Evolutionary conservation across 495 filamentous ascomycete species (phyloP), one percentile per base, ranked within the genome.

Genomic region (Penicillium arizonense): DNA sequence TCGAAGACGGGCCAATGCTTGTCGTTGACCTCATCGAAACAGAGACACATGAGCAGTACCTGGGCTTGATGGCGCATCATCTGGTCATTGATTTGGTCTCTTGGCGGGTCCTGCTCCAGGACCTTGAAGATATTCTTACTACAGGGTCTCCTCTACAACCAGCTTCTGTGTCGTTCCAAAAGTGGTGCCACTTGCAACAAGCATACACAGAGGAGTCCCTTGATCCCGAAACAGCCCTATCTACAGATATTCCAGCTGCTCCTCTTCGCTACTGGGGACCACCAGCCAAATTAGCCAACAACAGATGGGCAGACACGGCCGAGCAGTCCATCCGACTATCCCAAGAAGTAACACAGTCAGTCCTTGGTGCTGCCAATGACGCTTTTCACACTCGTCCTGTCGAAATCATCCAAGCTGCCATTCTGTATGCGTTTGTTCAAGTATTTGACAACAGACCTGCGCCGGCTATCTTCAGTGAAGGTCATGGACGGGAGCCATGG

Each of bases 1-100:
- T 47, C 18, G 4, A 2, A 0, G 2, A 26, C 2, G 40, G 40
- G 9, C 2, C 2, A 9, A 2, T 50, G 35, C 10, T 50, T 3
- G 14, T 42, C 4, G 16, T 50, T 8, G 48, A 50, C n/a, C 1
- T 43, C 14, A n/a, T 50, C 26, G 6, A 5, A 1, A 50, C 48
- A 12, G 37, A 45, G 7, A 20, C 32, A 5, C 11, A 12, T 2
- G 69, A 70, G 20, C 78, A 82, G 30, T 60, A 76, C 37, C 55
- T 85, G n/a, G 79, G 24, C 0, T 4, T 44, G 2, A 44, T 44
- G 42, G 42, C 74, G 3, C 82, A 86, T 61, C 83, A 85, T 53
- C 69, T 84, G 0, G 79, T 82, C 4, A 72, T 85, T 34, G 83
- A 87, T 54, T 67, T 83, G 9, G 75, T 80, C 13, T 86, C 83